Evolutionary conservation across 192 early-diverging fungal species (phyloP), one percentile per base, ranked within the genome.

Genomic region (Oehlia diaphana): DNA sequence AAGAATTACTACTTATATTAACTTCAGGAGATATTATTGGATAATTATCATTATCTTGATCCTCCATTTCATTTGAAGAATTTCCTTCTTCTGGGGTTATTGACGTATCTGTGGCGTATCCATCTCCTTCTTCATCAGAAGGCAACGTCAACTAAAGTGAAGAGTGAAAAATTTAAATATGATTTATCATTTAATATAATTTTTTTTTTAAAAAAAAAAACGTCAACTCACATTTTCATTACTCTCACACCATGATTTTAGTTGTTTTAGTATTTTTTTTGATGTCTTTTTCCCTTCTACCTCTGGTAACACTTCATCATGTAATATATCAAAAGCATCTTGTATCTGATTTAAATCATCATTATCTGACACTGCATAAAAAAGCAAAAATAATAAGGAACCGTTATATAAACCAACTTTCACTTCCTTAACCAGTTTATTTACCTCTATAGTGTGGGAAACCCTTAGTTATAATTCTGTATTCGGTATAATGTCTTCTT

Each of bases 211-310:
- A n/a, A 58, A 58, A 58, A 10, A 16, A 31, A 53, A 49, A 26
- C 4, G n/a, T 19, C 2, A 26, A 35, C 47, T 16, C 8, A 74
- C 47, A 35, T 62, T 61, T 74, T 33, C 50, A 64, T 66, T 66
- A 28, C 31, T 66, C 31, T n/a, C n/a, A 63, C 53, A 50, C 76
- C 76, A 77, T 23, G 16, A 19, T 47, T 66, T 77, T 44, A 77
- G 2, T 28, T 77, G 76, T 49, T 80, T 80, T 16, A 74, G 21
- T 72, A 80, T 80, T 49, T 80, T 80, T 64, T 80, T 80, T 35
- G 72, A 39, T 12, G 72, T 80, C 31, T 76, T 80, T 65, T 73
- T 80, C 13, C 79, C 79, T 37, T 80, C 79, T 2, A 80, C 53
- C 4, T 76, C 61, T 16, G 72, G 35, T 19, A 76, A 10, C 10